Base-by-base conservation (phyloP, 2,329 filamentous ascomycete species). In the Amphichorda felina region DNA sequence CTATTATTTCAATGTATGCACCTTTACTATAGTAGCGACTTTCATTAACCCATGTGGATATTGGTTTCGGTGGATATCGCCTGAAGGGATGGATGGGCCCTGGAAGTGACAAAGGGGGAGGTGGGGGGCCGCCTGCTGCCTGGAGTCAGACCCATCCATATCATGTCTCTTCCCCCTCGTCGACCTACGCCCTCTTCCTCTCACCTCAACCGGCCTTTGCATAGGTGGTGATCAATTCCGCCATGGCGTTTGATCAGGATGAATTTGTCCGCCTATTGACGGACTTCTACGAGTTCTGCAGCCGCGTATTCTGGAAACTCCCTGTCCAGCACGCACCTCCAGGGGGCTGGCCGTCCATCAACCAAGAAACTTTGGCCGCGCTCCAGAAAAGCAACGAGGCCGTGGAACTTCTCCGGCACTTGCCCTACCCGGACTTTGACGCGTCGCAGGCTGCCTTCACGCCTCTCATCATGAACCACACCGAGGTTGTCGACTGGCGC, bases 201-300 rank as follows among this genome's bases (percentile, higher is more conserved):
- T n/a, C n/a, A n/a, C n/a, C n/a, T n/a, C n/a, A n/a, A n/a, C n/a
- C n/a, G n/a, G n/a, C n/a, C n/a, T n/a, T n/a, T n/a, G n/a, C n/a
- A n/a, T n/a, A n/a, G n/a, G n/a, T n/a, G n/a, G n/a, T n/a, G n/a
- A n/a, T n/a, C n/a, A n/a, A n/a, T n/a, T n/a, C n/a, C n/a, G n/a
- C n/a, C n/a, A 28, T 28, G 26, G 26, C 26, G 26, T 28, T n/a
- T 13, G 26, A n/a, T 14, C 26, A 14, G 6, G 26, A 28, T n/a
- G 39, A 41, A 11, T 41, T 45, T 35, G 37, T 42, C 29, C 38
- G 40, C 34, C 41, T 40, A n/a, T 30, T 45, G 19, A 42, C 41
- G 22, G 43, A 42, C 38, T 42, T 42, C 33, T 43, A 40, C 38
- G 34, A 43, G 16, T 44, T 44, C 25, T 42, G 40, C 17, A 31